Conservation (phyloP, 257 asterid genomes). For the Solanum chiquidenum region DNA sequence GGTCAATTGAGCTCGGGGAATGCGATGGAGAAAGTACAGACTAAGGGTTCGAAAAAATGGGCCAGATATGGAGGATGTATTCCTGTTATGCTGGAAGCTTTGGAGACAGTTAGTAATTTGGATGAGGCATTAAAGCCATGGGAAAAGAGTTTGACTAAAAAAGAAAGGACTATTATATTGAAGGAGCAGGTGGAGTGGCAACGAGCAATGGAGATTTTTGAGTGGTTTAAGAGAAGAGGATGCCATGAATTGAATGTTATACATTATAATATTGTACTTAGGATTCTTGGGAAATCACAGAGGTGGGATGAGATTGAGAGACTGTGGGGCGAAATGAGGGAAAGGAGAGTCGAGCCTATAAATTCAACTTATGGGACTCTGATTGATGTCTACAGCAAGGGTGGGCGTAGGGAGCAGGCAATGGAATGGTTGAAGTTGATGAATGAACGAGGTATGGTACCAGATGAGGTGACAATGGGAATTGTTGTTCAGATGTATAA, state of each 20-base stretch:
- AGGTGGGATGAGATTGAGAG: slow-evolving; percentile 63
- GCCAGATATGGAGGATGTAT: slow-evolving; percentile 61
- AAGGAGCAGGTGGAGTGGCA: slow-evolving; percentile 86
- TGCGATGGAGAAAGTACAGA: slow-evolving; percentile 19
- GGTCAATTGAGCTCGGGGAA: background rate
- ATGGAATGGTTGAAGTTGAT: slow-evolving; percentile 70
- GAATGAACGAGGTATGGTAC: slow-evolving; percentile 50
- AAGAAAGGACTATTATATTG: slow-evolving; percentile 74
- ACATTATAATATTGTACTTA: slow-evolving; percentile 76
- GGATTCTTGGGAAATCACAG: slow-evolving; percentile 59
- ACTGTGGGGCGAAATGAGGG: slow-evolving; percentile 62
- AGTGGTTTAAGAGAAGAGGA: slow-evolving; percentile 69
- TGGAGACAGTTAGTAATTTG: slow-evolving; percentile 42
- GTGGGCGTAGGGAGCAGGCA: slow-evolving; percentile 50
- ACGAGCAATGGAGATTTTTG: slow-evolving; percentile 74
- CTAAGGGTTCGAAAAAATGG: slow-evolving; percentile 85
- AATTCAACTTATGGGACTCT: slow-evolving; percentile 91
- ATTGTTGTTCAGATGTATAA: slow-evolving; percentile 86
- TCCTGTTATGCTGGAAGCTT: slow-evolving; percentile 67
- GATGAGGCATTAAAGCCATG: slow-evolving; percentile 78
- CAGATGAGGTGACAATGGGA: slow-evolving; percentile 94
- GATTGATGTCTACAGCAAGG: slow-evolving; percentile 79
- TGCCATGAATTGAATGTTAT: slow-evolving; percentile 80
- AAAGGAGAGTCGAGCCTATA: slow-evolving; percentile 39
- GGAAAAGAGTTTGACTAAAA: slow-evolving; percentile 62